Evolutionary conservation across 2,329 filamentous ascomycete species (phyloP).

Genomic region (Aureobasidium sp.): DNA sequence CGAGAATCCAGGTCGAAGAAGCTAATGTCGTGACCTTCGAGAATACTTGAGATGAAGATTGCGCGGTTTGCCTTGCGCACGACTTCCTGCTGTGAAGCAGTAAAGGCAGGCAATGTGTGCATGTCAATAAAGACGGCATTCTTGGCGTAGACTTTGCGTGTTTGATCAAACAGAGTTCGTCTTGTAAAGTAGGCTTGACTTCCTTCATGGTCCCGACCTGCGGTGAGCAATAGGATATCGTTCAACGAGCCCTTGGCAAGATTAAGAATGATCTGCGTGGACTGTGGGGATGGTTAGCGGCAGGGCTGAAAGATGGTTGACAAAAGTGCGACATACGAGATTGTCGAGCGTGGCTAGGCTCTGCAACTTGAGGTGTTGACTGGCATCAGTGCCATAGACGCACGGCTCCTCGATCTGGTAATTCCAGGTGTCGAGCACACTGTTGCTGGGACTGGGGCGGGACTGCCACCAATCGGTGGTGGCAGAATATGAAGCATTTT

Average conservation of each 20-base stretch:
- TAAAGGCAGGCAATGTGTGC: constrained; percentile 31
- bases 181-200: constrained; percentile 57
- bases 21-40: constrained; percentile 54
- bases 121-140: constrained; percentile 46
- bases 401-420: constrained; percentile 6
- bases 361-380: constrained; percentile 47
- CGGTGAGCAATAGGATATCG: constrained; percentile 52
- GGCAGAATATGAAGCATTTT: background rate
- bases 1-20: constrained; percentile 57
- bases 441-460: background rate
- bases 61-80: constrained; percentile 59
- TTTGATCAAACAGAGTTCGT: constrained; percentile 57
- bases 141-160: constrained; percentile 53
- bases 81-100: constrained; percentile 46
- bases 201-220: constrained; percentile 44
- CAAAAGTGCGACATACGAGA: constrained; percentile 25
- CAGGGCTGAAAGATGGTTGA: background rate
- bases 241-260: constrained; percentile 51
- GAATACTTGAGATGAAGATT: constrained; percentile 57
- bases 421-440: background rate
- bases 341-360: constrained; percentile 57
- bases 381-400: constrained; percentile 35
- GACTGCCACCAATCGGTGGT: background rate
- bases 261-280: constrained; percentile 52
- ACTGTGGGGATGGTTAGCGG: constrained; percentile 27